These are phyloP conservation scores for Berkeleyomyces basicola DNA, from an alignment of 2,329 filamentous ascomycete species.

Conservation along the genomic window DNA sequence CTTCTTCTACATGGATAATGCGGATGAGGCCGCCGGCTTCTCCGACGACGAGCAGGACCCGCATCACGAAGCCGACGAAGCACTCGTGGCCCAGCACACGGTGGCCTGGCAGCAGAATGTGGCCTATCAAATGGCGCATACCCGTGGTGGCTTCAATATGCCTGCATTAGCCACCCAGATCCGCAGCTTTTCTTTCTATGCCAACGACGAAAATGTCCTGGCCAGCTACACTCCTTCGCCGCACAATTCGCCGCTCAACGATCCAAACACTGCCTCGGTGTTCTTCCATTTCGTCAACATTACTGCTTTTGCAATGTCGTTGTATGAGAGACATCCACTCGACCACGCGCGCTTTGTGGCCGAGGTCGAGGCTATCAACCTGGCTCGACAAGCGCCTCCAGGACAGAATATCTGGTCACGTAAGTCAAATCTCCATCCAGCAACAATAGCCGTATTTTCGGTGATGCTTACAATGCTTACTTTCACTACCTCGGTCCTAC, in stretches of 20 bases:
- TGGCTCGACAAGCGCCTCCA: constrained; percentile 28
- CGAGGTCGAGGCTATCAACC: constrained; percentile 32
- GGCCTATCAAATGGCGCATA: not conserved
- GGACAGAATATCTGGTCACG: constrained; percentile 51
- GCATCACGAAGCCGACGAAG: constrained; percentile 18
- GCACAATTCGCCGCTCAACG: constrained; percentile 56
- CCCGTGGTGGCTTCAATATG: constrained; percentile 23
- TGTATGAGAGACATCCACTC: constrained; percentile 69
- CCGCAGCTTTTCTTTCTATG: constrained; percentile 33
- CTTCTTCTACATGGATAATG: constrained; percentile 39
- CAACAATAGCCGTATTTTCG: too few relatives aligned
- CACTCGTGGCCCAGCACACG: constrained; percentile 19
- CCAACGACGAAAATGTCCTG: constrained; percentile 32
- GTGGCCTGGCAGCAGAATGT: not conserved
- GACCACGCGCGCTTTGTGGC: constrained; percentile 46
- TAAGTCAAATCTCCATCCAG: constrained; percentile 21
- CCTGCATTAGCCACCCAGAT: constrained; percentile 25
- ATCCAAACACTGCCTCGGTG: constrained; percentile 61
- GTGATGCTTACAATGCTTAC: not conserved
- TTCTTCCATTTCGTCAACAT: constrained; percentile 89
- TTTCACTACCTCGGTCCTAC: not conserved
- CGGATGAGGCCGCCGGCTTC: constrained; percentile 43
- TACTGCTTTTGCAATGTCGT: constrained; percentile 69
- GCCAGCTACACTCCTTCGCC: constrained; percentile 50
- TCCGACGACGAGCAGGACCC: constrained; percentile 45